phyloP scores from a whole-genome alignment of 306 rosid species.

The barrel medic (Medicago truncatula) region DNA sequence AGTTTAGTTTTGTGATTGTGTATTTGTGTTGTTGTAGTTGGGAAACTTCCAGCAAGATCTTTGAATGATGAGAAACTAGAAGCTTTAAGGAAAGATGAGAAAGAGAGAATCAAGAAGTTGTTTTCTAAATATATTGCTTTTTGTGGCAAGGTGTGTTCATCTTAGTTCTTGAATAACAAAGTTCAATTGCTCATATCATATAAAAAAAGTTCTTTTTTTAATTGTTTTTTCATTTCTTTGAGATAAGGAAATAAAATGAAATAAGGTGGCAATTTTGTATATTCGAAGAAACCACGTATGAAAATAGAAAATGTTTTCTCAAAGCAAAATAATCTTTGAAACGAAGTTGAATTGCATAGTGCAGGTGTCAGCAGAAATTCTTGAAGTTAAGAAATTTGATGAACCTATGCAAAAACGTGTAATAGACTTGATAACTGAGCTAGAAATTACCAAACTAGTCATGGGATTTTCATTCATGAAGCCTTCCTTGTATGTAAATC shows the following conservation, averaged over 20 bases:
- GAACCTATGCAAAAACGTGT: slow-evolving; percentile 62
- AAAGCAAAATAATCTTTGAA: not conserved
- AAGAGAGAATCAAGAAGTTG: slow-evolving; percentile 55
- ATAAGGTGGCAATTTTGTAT: not conserved
- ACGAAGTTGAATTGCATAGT: slow-evolving; percentile 10
- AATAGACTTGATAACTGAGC: slow-evolving; percentile 62
- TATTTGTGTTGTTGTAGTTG: slow-evolving; percentile 56
- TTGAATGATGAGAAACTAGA: slow-evolving; percentile 71
- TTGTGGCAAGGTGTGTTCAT: slow-evolving; percentile 68
- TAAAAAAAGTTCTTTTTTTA: not conserved
- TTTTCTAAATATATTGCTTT: slow-evolving; percentile 61
- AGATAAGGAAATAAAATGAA: not conserved
- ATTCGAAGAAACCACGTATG: not conserved
- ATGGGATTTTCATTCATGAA: slow-evolving; percentile 78
- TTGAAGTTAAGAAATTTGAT: slow-evolving; percentile 60
- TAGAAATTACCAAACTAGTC: slow-evolving; percentile 69
- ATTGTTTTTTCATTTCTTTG: not conserved
- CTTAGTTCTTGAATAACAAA: slow-evolving; percentile 7
- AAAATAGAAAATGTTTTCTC: not conserved
- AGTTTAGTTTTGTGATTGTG: slow-evolving; percentile 34
- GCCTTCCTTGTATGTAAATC: slow-evolving; percentile 50
- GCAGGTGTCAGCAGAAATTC: slow-evolving; percentile 67
- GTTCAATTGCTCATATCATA: slow-evolving; percentile 11
- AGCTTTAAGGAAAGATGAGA: slow-evolving; percentile 59
- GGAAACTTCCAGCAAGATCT: slow-evolving; percentile 82